Percentiles rank a stretch among this genome's conserved stretches.
phyloP scores from a whole-genome alignment of 305 asterid species.

The Fraxinus angustifolia region DNA sequence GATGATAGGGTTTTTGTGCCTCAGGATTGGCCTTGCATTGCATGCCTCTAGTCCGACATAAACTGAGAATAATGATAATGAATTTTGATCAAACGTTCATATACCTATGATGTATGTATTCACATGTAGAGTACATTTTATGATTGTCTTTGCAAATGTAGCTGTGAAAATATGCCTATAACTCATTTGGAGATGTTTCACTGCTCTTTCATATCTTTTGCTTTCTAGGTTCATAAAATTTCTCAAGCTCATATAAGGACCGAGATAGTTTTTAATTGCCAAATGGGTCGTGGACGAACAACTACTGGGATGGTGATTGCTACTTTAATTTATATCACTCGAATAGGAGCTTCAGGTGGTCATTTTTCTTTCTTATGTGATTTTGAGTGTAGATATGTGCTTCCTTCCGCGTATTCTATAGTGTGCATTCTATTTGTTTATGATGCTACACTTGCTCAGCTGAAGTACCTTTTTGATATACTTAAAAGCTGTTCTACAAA shows the following conservation, averaged over 20 bases:
- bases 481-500: not conserved
- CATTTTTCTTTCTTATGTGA: conserved; percentile 22
- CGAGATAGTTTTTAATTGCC: conserved; percentile 86
- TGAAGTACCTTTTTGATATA: conserved; percentile 11
- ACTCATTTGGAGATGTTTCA: conserved; percentile 16
- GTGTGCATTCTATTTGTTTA: conserved; percentile 17
- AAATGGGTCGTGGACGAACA: conserved; percentile 99
- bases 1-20: not conserved
- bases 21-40: not conserved
- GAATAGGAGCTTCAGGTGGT: conserved; percentile 93
- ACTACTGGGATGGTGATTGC: conserved; percentile 99
- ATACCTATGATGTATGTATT: not conserved
- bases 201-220: conserved; percentile 22
- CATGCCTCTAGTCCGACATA: not conserved
- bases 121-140: not conserved
- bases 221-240: conserved; percentile 65
- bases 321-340: conserved; percentile 74
- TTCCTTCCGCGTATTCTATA: conserved; percentile 12
- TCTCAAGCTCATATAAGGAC: conserved; percentile 79
- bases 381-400: conserved; percentile 12
- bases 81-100: not conserved
- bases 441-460: conserved; percentile 12
- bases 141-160: conserved; percentile 9
- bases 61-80: not conserved
- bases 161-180: conserved; percentile 1